These are phyloP conservation scores for Hericium erinaceus DNA, from an alignment of 768 basidiomycete genomes.

Conservation along the genomic window DNA sequence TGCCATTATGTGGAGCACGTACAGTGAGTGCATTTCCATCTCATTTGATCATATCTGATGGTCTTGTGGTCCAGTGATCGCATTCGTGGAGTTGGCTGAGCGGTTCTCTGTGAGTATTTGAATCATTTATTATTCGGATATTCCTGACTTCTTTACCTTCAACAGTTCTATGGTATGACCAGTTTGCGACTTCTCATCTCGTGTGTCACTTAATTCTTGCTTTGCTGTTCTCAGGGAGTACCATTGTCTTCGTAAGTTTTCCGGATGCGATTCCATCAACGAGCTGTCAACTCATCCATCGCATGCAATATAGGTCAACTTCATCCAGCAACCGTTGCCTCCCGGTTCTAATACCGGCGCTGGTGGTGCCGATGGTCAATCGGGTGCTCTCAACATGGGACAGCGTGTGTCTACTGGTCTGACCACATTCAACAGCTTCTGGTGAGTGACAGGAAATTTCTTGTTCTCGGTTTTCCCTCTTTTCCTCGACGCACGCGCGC, in stretches of 20 bases:
- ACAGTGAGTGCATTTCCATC: not conserved
- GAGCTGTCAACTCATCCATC: not conserved
- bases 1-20: constrained; percentile 15
- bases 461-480: constrained; percentile 5
- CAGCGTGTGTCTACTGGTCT: constrained; percentile 17
- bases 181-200: not conserved
- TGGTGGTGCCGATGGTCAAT: constrained; percentile 10
- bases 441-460: constrained; percentile 4
- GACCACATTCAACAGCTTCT: constrained; percentile 19
- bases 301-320: constrained; percentile 13
- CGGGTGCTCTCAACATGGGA: constrained; percentile 17
- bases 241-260: constrained; percentile 7
- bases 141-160: not conserved
- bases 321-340: constrained; percentile 20
- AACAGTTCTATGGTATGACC: constrained; percentile 10
- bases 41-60: not conserved
- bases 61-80: constrained; percentile 12
- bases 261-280: not conserved
- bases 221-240: constrained; percentile 8
- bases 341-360: constrained; percentile 16
- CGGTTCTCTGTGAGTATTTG: constrained; percentile 18
- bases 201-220: too few species aligned
- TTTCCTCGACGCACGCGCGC: not conserved
- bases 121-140: not conserved
- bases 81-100: constrained; percentile 20